Evolutionary conservation across 257 asterid species (phyloP), one percentile per base, ranked within the genome.

Genomic region (Ocimum tenuiflorum): DNA sequence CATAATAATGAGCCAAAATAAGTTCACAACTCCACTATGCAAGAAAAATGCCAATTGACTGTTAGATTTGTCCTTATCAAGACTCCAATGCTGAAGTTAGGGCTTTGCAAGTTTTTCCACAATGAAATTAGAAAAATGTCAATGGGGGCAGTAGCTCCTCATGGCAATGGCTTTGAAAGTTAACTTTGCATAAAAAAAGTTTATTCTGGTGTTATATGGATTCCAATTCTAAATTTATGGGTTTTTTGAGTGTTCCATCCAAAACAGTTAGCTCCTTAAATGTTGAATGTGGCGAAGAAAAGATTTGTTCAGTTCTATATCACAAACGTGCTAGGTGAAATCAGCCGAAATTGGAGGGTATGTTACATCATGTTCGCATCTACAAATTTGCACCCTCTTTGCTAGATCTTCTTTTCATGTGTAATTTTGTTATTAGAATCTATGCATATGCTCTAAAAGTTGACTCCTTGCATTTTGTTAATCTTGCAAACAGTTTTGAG

Each of bases 401-500:
- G 6, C 38, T n/a, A n/a, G n/a, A n/a, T n/a, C n/a, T n/a, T n/a
- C 7, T 48, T 33, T 56, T 49, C 6, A 3, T 45, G 2, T 13
- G 24, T 20, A 3, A 14, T 43, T 10, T 64, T 5, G n/a, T 13
- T 13, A 17, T 48, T 36, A 14, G 13, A 19, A 56, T 6, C 63
- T 45, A 10, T 13, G 2, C 36, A 18, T 24, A 33, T 46, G 24
- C 19, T 6, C 27, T 15, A 63, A 46, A 53, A 65, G 38, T 17
- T 58, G 36, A 18, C 62, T n/a, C n/a, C 49, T 48, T 49, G 31
- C n/a, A n/a, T 10, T 15, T 38, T 65, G 54, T 62, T 27, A 18
- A 48, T 52, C 68, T 6, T 72, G 66, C 67, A 54, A 58, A 68
- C 95, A 91, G 99, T 94, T 62, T 59, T 90, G 78, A 90, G 83